These are phyloP conservation scores for Scortechinia acanthostroma DNA, from an alignment of 2,329 filamentous ascomycete species.

Conservation along the genomic window DNA sequence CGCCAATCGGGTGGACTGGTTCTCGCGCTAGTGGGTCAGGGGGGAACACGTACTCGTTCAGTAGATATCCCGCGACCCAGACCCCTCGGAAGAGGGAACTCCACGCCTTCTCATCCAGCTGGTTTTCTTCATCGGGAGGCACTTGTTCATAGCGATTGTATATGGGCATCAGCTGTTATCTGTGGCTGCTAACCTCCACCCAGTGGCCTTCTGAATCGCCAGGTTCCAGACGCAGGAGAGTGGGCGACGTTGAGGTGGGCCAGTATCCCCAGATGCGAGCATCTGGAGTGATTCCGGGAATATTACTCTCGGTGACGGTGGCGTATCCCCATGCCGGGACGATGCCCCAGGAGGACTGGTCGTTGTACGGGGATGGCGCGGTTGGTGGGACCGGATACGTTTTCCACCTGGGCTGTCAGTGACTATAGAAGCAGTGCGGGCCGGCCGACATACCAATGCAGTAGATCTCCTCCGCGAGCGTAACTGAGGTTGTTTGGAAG, in stretches of 20 bases:
- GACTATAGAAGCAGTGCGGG: no score
- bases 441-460: no score
- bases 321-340: conserved; percentile 39
- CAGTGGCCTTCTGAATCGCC: conserved; percentile 17
- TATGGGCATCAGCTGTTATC: conserved; percentile 25
- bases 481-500: no score
- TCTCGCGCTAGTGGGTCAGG: conserved; percentile 8
- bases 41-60: conserved; percentile 21
- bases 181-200: conserved; percentile 24
- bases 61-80: conserved; percentile 16
- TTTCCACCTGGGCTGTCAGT: conserved; percentile 32
- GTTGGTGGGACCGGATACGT: conserved; percentile 28
- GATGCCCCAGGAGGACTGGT: conserved; percentile 30
- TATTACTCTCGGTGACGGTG: conserved; percentile 28
- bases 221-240: conserved; percentile 24
- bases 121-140: conserved; percentile 7
- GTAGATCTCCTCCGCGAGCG: no score
- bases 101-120: conserved; percentile 12
- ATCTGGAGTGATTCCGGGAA: conserved; percentile 19
- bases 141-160: conserved; percentile 34
- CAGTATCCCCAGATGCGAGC: conserved; percentile 31
- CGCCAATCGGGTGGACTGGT: conserved; percentile 9
- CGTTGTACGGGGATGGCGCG: conserved; percentile 20
- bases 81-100: conserved; percentile 14
- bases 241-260: conserved; percentile 25